Evolutionary conservation across 169 alveolate species (phyloP).

Genomic region (Plasmodium coatneyi): DNA sequence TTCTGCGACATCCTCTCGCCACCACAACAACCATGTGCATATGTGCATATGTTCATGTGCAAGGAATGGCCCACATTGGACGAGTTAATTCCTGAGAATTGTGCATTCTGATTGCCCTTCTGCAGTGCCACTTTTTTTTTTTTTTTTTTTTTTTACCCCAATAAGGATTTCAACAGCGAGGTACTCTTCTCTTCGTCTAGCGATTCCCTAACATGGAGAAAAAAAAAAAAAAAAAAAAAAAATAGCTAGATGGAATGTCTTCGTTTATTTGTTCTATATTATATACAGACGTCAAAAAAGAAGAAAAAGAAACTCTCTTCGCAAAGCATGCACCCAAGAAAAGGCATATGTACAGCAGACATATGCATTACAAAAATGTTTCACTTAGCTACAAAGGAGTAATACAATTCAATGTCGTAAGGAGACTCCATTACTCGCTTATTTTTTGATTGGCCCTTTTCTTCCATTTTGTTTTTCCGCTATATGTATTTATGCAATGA

Average conservation of each 20-base stretch:
- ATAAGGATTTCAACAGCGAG: slow-evolving; percentile 2
- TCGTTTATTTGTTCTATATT: neutral
- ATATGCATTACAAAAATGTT: neutral
- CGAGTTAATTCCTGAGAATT: neutral
- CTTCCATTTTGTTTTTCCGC: slow-evolving; percentile 38
- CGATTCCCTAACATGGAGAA: slow-evolving; percentile 9
- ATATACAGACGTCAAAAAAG: neutral
- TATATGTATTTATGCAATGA: neutral
- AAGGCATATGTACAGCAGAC: neutral
- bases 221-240: slow-evolving; percentile 2
- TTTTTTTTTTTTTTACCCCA: slow-evolving; percentile 42
- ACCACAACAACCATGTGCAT: neutral
- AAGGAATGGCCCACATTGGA: neutral
- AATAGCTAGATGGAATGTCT: neutral
- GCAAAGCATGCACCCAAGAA: neutral
- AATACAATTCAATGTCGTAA: slow-evolving; percentile 40
- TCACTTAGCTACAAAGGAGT: neutral
- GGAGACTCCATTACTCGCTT: slow-evolving; percentile 63
- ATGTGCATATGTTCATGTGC: neutral
- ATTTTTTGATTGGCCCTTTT: slow-evolving; percentile 11
- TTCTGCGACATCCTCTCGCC: neutral
- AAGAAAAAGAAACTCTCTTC: neutral
- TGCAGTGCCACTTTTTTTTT: neutral
- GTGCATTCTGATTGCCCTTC: neutral
- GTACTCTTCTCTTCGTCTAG: slow-evolving; percentile 40